Conservation (phyloP, 495 filamentous ascomycete genomes). For the Aspergillus bridgeri region DNA sequence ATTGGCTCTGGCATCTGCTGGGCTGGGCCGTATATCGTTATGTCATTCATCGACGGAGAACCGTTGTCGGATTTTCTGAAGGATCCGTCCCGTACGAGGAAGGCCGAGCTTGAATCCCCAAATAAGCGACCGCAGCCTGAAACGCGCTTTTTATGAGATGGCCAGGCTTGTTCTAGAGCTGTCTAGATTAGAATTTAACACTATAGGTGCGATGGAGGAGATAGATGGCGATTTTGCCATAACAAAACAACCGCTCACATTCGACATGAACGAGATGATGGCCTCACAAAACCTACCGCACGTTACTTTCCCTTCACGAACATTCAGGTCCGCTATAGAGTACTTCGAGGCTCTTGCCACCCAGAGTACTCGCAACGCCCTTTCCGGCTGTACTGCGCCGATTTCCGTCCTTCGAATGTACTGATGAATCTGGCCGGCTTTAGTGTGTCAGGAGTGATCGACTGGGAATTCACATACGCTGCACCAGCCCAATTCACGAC, state of each 20-base stretch:
- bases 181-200: conserved; percentile 28
- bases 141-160: conserved; percentile 30
- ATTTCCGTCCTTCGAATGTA: too few relatives aligned
- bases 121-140: conserved; percentile 25
- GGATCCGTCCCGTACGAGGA: conserved; percentile 14
- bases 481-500: too few relatives aligned
- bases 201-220: conserved; percentile 34
- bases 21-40: conserved; percentile 47
- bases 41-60: conserved; percentile 37
- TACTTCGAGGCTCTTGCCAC: conserved; percentile 43
- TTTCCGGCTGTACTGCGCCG: too few relatives aligned
- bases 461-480: too few relatives aligned
- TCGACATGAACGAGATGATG: conserved; percentile 31
- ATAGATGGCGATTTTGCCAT: conserved; percentile 17
- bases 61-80: conserved; percentile 16
- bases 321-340: conserved; percentile 31
- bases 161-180: conserved; percentile 38
- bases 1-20: conserved; percentile 27
- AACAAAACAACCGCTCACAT: conserved; percentile 25
- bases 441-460: too few relatives aligned
- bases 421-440: too few relatives aligned
- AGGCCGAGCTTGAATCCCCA: conserved; percentile 22
- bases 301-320: conserved; percentile 12
- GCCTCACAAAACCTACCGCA: conserved; percentile 22
- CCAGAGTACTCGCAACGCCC: too few relatives aligned